Base-by-base conservation (phyloP, 2,329 filamentous ascomycete genomes). In the Exophiala xenobiotica region DNA sequence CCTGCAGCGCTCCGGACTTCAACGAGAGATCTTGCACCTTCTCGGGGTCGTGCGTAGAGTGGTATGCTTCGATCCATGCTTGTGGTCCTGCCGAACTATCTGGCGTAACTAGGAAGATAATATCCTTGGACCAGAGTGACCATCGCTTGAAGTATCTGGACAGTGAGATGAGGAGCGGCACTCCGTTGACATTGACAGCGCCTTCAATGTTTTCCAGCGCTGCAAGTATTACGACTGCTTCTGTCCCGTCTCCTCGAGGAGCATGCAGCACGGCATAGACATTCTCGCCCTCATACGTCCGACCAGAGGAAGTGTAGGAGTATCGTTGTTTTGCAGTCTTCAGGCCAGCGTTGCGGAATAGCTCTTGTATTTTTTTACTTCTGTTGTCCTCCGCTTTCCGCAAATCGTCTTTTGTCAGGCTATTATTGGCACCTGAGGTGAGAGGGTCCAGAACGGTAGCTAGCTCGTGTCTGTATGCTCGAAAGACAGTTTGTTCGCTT, bases 91-190 rank as follows among this genome's bases (percentile, higher is more conserved):
- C 87, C 53, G 85, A 87, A 68, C 90, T 95, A 70, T 99, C 93
- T 0, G 88, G 86, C 0, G 93, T 85, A 40, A 99, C 80, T 4
- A 99, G 73, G 61, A 99, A 83, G 52, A 99, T 92, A 61, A 99
- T 96, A 68, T 99, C 93, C 71, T 99, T 99, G 53, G 91, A 96
- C 93, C 93, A 99, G 22, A 99, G 78, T 46, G 90, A 96, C 93
- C 93, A 99, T 61, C 87, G 83, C 71, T 95, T 96, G 74, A 99
- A 97, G 71, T 99, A 99, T 60, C 93, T 83, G 22, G 90, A 88
- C 61, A 99, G 72, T 0, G 92, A 91, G 63, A 99, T 74, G 2
- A 90, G 85, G 24, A 99, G 78, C 6, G 90, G 86, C 4, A 99
- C 85, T 14, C 92, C 93, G 55, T 91, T 93, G 58, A 85, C 79